Conservation (phyloP, 768 basidiomycete species). For the Rhodosporidiobolus sp. region DNA sequence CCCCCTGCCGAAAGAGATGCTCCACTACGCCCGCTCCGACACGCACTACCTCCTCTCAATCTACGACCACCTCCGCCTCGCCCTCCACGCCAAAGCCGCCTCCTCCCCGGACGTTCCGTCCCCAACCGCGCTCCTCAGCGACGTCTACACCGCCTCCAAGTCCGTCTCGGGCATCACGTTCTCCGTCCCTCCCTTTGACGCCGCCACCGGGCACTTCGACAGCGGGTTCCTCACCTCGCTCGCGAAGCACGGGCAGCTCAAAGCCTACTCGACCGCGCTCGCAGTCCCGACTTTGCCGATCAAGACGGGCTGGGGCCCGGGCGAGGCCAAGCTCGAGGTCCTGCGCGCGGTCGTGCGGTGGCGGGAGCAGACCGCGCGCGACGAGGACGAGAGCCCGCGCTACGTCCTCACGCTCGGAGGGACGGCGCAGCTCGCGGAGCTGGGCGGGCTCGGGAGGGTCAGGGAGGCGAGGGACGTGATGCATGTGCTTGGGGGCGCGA, state of each 20-base stretch:
- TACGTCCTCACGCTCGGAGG: conserved; percentile 46
- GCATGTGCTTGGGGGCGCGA: conserved; percentile 4
- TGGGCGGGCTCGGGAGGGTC: conserved; percentile 50
- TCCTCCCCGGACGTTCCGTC: conserved; percentile 40
- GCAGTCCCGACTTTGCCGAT: conserved; percentile 36
- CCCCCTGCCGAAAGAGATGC: conserved; percentile 83
- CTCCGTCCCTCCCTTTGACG: conserved; percentile 33
- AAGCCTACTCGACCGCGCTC: conserved; percentile 17
- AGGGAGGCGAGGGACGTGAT: conserved; percentile 64
- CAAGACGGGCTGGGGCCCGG: conserved; percentile 54
- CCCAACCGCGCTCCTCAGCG: neutral
- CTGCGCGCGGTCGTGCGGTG: conserved; percentile 73
- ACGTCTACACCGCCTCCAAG: conserved; percentile 29
- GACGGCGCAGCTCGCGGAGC: conserved; percentile 60
- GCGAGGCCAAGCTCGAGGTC: conserved; percentile 72
- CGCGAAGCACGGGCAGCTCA: conserved; percentile 25
- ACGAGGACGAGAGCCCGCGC: conserved; percentile 82
- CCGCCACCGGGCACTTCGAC: conserved; percentile 26
- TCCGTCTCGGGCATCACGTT: conserved; percentile 9
- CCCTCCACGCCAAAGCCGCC: conserved; percentile 53
- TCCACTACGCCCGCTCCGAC: conserved; percentile 87
- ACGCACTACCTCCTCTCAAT: conserved; percentile 92
- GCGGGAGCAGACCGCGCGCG: conserved; percentile 73
- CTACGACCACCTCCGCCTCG: conserved; percentile 84
- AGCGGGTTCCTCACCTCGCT: conserved; percentile 28